These are phyloP conservation scores for Coprinopsis cinerea DNA, from an alignment of 768 basidiomycete genomes.

Conservation along the genomic window DNA sequence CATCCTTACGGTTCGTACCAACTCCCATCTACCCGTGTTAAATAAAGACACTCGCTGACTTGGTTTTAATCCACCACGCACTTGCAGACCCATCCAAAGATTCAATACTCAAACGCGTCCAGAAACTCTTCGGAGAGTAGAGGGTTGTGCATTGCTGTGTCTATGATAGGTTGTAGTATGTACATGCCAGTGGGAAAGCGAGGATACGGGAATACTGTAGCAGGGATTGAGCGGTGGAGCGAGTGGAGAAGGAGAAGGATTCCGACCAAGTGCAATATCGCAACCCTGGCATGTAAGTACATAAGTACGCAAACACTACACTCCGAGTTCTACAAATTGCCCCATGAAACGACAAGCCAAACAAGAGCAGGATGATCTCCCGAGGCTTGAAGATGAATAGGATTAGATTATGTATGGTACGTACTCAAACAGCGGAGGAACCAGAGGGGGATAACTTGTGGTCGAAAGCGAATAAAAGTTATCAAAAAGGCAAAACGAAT, in stretches of 20 bases:
- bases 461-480: neutral
- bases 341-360: too few species aligned
- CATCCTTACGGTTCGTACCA: conserved; percentile 80
- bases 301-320: neutral
- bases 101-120: conserved; percentile 91
- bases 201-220: too few species aligned
- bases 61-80: too few species aligned
- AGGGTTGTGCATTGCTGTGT: neutral
- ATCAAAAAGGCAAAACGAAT: conserved; percentile 12
- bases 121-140: conserved; percentile 92
- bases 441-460: neutral
- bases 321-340: too few species aligned
- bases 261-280: too few species aligned
- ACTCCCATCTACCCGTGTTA: conserved; percentile 17
- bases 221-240: too few species aligned
- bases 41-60: conserved; percentile 1
- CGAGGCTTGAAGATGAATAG: neutral
- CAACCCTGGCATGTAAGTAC: neutral
- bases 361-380: neutral
- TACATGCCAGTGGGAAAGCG: too few species aligned
- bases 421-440: neutral
- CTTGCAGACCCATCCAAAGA: conserved; percentile 87
- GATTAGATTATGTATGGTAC: conserved; percentile 9
- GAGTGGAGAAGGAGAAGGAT: too few species aligned
- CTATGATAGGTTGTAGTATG: neutral